Evolutionary conservation across 1,284 basidiomycete genomes (phyloP).

Genomic region (Neonothopanus nambi): DNA sequence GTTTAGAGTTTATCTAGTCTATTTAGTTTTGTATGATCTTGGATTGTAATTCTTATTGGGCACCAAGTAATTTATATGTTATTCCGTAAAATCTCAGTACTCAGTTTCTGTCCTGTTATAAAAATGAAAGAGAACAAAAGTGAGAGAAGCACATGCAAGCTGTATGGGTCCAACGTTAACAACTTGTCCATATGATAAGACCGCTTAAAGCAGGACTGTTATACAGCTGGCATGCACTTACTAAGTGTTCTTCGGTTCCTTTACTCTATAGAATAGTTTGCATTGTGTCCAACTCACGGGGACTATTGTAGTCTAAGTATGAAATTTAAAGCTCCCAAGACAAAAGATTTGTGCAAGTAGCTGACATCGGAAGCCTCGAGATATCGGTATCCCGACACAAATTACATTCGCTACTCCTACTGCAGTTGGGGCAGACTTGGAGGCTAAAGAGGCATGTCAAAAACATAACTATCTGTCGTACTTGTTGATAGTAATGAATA

Average conservation of each 20-base stretch:
- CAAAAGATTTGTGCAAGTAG: no score
- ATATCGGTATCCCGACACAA: no score
- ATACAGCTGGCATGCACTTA: neutral
- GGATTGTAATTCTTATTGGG: no score
- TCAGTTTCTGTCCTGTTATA: no score
- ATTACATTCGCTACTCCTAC: no score
- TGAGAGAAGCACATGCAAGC: neutral
- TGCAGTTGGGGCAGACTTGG: no score
- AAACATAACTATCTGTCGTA: no score
- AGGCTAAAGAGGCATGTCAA: no score
- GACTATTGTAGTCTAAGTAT: neutral
- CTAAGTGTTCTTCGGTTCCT: neutral
- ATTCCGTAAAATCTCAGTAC: neutral
- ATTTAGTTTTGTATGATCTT: neutral
- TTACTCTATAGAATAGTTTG: neutral
- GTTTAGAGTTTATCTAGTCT: no score
- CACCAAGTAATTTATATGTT: neutral
- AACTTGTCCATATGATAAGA: neutral
- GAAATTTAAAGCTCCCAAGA: neutral
- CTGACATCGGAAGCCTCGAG: no score
- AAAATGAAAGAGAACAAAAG: no score
- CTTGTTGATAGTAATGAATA: no score
- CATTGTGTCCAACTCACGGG: constrained; percentile 1
- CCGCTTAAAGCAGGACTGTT: neutral
- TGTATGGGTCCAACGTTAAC: neutral